Conservation (phyloP, 2,329 filamentous ascomycete species). For the Venturiaceae sp. region DNA sequence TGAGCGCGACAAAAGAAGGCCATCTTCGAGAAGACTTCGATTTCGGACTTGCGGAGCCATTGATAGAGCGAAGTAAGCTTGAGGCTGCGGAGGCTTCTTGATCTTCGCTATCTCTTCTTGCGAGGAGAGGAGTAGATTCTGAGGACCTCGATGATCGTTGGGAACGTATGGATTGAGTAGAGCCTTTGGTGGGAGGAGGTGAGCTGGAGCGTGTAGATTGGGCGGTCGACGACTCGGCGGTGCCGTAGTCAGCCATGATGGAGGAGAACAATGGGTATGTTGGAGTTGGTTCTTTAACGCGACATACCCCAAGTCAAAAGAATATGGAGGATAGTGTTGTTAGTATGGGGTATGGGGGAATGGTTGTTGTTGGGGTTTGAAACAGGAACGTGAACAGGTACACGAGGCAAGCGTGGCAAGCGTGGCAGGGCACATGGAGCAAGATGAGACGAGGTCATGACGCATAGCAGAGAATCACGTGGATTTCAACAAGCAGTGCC, state of each 20-base stretch:
- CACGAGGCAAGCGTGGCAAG: too few relatives aligned
- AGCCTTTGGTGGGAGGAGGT: constrained; percentile 22
- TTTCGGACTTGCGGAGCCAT: constrained; percentile 13
- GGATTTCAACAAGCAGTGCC: neutral
- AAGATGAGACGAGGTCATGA: neutral
- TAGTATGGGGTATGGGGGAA: neutral
- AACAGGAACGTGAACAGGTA: neutral
- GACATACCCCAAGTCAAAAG: neutral
- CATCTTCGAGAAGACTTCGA: constrained; percentile 38
- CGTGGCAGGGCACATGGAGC: too few relatives aligned
- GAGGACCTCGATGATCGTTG: constrained; percentile 21
- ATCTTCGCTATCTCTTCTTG: constrained; percentile 17
- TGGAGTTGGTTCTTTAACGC: too few relatives aligned
- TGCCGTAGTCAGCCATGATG: constrained; percentile 22
- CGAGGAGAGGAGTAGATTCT: constrained; percentile 30
- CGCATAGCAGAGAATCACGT: neutral
- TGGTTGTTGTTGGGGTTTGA: neutral
- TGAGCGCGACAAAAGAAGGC: constrained; percentile 69
- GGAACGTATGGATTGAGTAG: constrained; percentile 16
- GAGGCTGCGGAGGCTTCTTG: constrained; percentile 20
- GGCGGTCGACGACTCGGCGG: neutral
- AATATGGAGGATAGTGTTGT: neutral
- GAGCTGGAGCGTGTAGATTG: constrained; percentile 24
- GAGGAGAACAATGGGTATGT: constrained; percentile 6
- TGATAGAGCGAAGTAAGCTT: constrained; percentile 25